Percentiles rank a stretch among this genome's conserved stretches.
Conservation (phyloP, 441 rosid species). For the Croton laevigatus region DNA sequence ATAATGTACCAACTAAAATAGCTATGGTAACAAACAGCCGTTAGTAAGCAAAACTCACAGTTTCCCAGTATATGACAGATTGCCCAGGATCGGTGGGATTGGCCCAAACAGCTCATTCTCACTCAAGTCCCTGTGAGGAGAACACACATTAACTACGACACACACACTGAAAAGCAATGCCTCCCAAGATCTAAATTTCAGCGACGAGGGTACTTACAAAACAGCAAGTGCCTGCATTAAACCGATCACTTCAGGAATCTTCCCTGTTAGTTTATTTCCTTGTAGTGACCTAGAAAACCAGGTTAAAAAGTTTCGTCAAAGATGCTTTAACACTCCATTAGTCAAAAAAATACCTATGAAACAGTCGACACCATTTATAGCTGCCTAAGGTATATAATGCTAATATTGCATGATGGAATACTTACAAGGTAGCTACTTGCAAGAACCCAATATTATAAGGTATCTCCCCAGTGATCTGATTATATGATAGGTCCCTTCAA, state of each 20-base stretch:
- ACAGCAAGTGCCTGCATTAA: slow-evolving; percentile 98
- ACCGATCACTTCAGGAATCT: slow-evolving; percentile 86
- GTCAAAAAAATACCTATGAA: not conserved
- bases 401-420: not conserved
- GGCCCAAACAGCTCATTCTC: slow-evolving; percentile 78
- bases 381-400: not conserved
- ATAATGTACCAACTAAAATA: no score
- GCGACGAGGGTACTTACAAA: slow-evolving; percentile 46
- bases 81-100: slow-evolving; percentile 86
- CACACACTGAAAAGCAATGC: not conserved
- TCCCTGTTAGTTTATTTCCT: slow-evolving; percentile 78
- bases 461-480: slow-evolving; percentile 72
- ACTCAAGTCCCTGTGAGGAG: slow-evolving; percentile 66
- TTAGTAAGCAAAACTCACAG: slow-evolving; percentile 44
- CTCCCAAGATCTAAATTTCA: not conserved
- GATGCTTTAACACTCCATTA: not conserved
- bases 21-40: no score
- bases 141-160: not conserved
- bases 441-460: slow-evolving; percentile 91
- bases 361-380: not conserved
- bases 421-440: slow-evolving; percentile 98
- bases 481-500: slow-evolving; percentile 81
- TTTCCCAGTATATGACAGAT: slow-evolving; percentile 80
- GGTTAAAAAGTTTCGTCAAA: not conserved
- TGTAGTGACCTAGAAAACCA: slow-evolving; percentile 66